Evolutionary conservation across 768 basidiomycete species (phyloP), one percentile per base, ranked within the genome.

Genomic region (Mycena vulgaris): DNA sequence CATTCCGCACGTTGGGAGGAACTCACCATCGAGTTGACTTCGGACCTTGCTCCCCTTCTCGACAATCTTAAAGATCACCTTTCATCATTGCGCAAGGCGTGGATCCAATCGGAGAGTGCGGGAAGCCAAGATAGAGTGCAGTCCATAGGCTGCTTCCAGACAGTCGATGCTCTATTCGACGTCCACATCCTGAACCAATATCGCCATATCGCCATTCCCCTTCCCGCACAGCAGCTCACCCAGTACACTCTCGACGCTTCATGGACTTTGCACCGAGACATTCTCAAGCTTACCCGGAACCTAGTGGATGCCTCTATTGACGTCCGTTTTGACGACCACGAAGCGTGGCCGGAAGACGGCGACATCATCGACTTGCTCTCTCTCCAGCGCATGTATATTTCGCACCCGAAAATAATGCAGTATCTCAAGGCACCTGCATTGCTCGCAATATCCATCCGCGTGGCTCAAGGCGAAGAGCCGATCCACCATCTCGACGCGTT

Each of bases 1-100:
- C 57, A 67, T 0, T 49, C 66, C 5, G 9, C 27, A 0, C 66
- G 40, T 0, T 67, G 66, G 66, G 48, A 31, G 27, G 57, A 67
- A 8, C 40, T 67, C 1, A 21, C 0, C 6, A 40, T 67, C 1
- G 6, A 3, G 23, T 27, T 67, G 28, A 60, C 58, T 11, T 35
- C 56, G 10, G 42, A 47, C 13, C 8, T 58, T 0, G 16, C 31
- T 23, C 64, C 64, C 11, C 33, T 39, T 21, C 13, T 66, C 4
- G 30, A n/a, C 14, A 21, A 2, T 19, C 33, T 66, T 19, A 45
- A 17, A 0, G 33, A 23, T 21, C 47, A 39, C 1, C 16, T 67
- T 31, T 40, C 58, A 14, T 16, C 21, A 27, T 31, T 67, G 14
- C 49, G 33, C 10, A 28, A 39, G 3, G 1, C 35, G 5, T 40